These are phyloP conservation scores for Penicillium fimorum DNA, from an alignment of 495 filamentous ascomycete genomes.

Conservation along the genomic window DNA sequence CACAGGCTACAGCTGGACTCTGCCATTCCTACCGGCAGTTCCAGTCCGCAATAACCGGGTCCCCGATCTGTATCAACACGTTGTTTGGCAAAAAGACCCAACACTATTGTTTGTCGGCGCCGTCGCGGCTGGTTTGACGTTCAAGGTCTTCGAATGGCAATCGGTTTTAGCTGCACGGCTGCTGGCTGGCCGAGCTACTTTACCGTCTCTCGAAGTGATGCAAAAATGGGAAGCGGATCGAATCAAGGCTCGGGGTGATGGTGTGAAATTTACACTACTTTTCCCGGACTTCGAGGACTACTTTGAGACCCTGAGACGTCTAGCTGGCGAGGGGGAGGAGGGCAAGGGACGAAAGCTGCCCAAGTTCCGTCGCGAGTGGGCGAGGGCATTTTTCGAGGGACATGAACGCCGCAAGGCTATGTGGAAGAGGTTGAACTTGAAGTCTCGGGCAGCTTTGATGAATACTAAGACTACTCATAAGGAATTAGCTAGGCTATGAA, in stretches of 20 bases:
- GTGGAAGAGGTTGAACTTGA: neutral
- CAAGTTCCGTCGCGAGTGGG: neutral
- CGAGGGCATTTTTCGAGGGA: neutral
- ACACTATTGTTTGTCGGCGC: constrained; percentile 20
- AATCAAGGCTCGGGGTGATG: constrained; percentile 37
- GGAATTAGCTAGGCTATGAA: neutral
- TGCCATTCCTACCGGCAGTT: constrained; percentile 14
- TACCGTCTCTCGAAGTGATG: constrained; percentile 35
- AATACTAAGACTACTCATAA: neutral
- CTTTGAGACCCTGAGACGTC: constrained; percentile 29
- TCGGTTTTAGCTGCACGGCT: constrained; percentile 44
- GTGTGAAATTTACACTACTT: constrained; percentile 36
- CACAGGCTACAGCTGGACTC: constrained; percentile 33
- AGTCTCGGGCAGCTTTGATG: neutral
- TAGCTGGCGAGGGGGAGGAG: neutral
- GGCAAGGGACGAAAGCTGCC: neutral
- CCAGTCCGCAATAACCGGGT: constrained; percentile 13
- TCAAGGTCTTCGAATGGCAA: constrained; percentile 49
- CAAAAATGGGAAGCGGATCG: constrained; percentile 41
- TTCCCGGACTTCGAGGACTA: constrained; percentile 47
- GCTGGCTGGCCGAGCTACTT: constrained; percentile 37
- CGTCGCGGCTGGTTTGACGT: constrained; percentile 38
- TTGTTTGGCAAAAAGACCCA: constrained; percentile 17
- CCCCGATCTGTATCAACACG: constrained; percentile 18
- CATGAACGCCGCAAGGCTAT: neutral